Percentiles rank a stretch among this genome's conserved stretches.
phyloP scores from a whole-genome alignment of 192 early-diverging fungal species.

The Haplosporangium gracile region DNA sequence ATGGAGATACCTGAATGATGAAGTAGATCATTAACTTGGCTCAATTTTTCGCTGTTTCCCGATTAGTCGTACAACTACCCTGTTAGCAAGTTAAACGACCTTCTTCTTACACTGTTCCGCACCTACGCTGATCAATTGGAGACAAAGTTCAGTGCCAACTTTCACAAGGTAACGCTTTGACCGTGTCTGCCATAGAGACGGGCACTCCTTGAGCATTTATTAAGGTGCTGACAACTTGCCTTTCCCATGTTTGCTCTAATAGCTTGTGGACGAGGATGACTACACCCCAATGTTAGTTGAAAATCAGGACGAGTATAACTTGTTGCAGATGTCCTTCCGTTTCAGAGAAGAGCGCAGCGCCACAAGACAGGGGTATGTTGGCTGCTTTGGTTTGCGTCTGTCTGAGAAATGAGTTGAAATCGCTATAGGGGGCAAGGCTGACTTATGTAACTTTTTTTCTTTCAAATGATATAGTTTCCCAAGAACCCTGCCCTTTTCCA shows the following conservation, averaged over 20 bases:
- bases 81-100: constrained; percentile 75
- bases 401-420: neutral
- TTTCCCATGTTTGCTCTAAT: constrained; percentile 10
- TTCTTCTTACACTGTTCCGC: constrained; percentile 83
- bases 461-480: constrained; percentile 68
- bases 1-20: neutral
- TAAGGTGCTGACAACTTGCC: neutral
- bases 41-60: neutral
- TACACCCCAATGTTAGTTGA: constrained; percentile 83
- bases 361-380: constrained; percentile 40
- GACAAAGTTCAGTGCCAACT: constrained; percentile 70
- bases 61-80: constrained; percentile 80
- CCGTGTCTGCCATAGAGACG: neutral
- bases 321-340: constrained; percentile 73
- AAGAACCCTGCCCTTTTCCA: constrained; percentile 82
- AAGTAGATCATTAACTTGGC: constrained; percentile 13
- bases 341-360: constrained; percentile 67
- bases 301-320: constrained; percentile 71
- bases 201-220: neutral
- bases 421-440: neutral
- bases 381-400: no score
- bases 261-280: constrained; percentile 87
- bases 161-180: constrained; percentile 68
- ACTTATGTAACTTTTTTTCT: neutral
- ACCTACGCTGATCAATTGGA: constrained; percentile 85